phyloP scores from a whole-genome alignment of 176 grass and related monocot genomes.

The Avena insularis region DNA sequence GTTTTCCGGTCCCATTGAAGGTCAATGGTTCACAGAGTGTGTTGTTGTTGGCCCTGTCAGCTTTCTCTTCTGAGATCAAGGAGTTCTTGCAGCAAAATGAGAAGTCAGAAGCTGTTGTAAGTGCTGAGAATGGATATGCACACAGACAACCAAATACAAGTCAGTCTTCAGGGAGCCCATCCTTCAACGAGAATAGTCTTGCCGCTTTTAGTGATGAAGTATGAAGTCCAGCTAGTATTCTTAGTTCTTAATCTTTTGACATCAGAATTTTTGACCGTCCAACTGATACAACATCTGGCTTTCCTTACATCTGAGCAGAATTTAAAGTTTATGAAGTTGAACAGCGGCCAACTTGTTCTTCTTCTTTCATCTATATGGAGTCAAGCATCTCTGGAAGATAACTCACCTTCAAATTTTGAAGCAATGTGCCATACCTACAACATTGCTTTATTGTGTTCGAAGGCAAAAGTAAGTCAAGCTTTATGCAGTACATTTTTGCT shows the following conservation, averaged over 20 bases:
- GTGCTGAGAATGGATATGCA: slow-evolving; percentile 42
- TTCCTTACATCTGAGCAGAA: slow-evolving; percentile 55
- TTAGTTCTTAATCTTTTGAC: not conserved
- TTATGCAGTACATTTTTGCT: slow-evolving; percentile 18
- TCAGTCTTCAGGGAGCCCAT: slow-evolving; percentile 37
- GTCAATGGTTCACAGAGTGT: slow-evolving; percentile 54
- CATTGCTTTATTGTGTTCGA: slow-evolving; percentile 71
- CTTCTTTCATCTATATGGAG: slow-evolving; percentile 95
- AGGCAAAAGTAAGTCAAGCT: slow-evolving; percentile 68
- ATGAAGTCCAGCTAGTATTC: slow-evolving; percentile 34
- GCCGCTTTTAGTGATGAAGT: slow-evolving; percentile 49
- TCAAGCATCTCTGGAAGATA: slow-evolving; percentile 81
- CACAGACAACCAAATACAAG: slow-evolving; percentile 44
- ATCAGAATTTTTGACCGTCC: not conserved
- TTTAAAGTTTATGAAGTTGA: slow-evolving; percentile 79
- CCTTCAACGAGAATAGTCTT: slow-evolving; percentile 27
- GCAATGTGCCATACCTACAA: slow-evolving; percentile 77
- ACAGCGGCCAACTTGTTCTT: slow-evolving; percentile 74
- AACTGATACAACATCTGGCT: slow-evolving; percentile 35
- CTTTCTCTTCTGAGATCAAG: slow-evolving; percentile 67
- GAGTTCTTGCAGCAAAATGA: slow-evolving; percentile 42
- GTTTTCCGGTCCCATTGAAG: slow-evolving; percentile 64
- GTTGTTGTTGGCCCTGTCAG: slow-evolving; percentile 70
- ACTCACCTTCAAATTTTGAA: slow-evolving; percentile 86
- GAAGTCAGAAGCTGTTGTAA: slow-evolving; percentile 42